Percentiles rank a stretch among this genome's conserved stretches.
These are phyloP conservation scores for Calophaca sinica DNA, from an alignment of 306 rosid species.

Conservation along the genomic window DNA sequence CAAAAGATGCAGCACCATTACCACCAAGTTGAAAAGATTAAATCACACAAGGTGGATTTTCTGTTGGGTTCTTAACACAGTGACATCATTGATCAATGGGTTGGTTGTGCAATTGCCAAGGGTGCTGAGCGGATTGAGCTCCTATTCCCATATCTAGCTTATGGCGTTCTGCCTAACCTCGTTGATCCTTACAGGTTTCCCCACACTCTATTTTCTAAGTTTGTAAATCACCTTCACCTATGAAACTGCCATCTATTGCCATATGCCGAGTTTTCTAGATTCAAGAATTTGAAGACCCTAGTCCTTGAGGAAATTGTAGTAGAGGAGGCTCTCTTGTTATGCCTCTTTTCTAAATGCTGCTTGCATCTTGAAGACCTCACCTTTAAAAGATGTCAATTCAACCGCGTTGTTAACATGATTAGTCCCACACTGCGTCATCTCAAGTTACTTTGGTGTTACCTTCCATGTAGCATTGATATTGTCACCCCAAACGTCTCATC, in stretches of 20 bases:
- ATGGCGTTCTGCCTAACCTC: neutral
- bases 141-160: neutral
- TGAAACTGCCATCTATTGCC: neutral
- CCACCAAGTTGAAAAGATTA: too few relatives aligned
- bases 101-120: neutral
- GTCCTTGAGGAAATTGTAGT: neutral
- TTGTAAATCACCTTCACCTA: neutral
- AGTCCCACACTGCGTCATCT: neutral
- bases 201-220: too few relatives aligned
- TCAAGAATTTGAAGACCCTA: neutral
- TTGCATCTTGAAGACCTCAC: neutral
- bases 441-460: neutral
- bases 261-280: neutral
- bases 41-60: neutral
- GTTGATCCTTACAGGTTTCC: too few relatives aligned
- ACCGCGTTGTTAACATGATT: too few relatives aligned
- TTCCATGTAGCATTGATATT: neutral
- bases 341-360: neutral
- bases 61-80: too few relatives aligned
- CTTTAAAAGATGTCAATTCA: neutral
- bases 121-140: neutral
- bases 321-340: neutral
- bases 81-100: too few relatives aligned
- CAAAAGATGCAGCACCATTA: too few relatives aligned
- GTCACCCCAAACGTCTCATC: neutral